Base-by-base conservation (phyloP, 2,329 filamentous ascomycete genomes). In the Gaeumannomyces tritici region DNA sequence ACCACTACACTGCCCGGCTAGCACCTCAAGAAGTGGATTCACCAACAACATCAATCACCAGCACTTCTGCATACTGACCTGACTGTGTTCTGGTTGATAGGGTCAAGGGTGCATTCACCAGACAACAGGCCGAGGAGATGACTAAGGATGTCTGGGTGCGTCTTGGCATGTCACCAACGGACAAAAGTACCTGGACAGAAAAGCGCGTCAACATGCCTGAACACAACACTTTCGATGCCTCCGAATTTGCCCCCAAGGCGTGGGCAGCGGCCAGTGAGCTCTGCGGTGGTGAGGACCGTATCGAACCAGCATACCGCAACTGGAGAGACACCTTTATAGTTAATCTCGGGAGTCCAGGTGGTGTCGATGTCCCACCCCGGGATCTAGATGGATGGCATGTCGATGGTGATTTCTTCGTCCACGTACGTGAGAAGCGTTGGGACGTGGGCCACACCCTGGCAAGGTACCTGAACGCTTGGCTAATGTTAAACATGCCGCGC, bases 361-460 rank as follows among this genome's bases (percentile, higher is more conserved):
- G 42, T 51, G 77, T 76, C 60, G 76, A 78, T 11, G 72, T 80
- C 3, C 72, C 77, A 47, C 84, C 84, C 0, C 76, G 79, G 60
- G 78, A 83, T 0, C 74, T 89, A 27, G 69, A 76, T 9, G 77
- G 77, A 27, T 90, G 87, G 87, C 87, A 89, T 72, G 84, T 88
- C 24, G 87, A 89, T 72, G 87, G 87, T 11, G 87, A 90, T 67
- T 89, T 89, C 72, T 90, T 90, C 70, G 79, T 87, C 6, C 87
- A 90, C 74, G 42, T 51, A 51, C 18, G 42, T 51, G 5, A 24
- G 4, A 15, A 18, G 1, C 35, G 35, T 42, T 8, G 18, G 35
- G 18, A 18, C 18, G 13, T n/a, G 2, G 42, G 2, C 42, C 18
- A 11, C n/a, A n/a, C n/a, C 42, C 42, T 24, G n/a, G n/a, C n/a